Evolutionary conservation across 2,329 filamentous ascomycete species (phyloP), one percentile per base, ranked within the genome.

Genomic region (Aspergillus neotritici): DNA sequence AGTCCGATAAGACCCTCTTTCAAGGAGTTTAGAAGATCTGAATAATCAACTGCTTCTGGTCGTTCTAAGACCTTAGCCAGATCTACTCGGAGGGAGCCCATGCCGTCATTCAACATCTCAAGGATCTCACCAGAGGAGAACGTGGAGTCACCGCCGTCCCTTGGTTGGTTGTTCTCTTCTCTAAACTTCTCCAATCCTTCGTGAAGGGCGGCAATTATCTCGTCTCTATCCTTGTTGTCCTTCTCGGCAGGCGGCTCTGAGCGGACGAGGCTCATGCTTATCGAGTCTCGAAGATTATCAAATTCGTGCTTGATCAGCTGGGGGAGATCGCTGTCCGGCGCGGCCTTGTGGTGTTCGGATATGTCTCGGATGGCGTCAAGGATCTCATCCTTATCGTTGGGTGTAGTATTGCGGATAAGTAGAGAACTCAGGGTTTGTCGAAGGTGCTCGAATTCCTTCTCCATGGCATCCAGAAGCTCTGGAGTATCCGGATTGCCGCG

Each of bases 21-120:
- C 43, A 97, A 75, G 0, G 87, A 87, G 47, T 95, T 87, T 1
- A 96, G 74, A 40, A 96, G 90, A 65, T 96, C 89, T 51, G 94
- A 87, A 47, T 86, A 91, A 1, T 85, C 90, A 65, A 91, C 77
- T 55, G 94, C 89, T 0, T 80, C 72, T 4, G 89, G 86, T 67
- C 88, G 93, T 60, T 91, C 83, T 15, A 81, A 74, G 12, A 93
- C 76, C 58, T 83, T 83, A 50, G 78, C 73, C 38, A 95, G 78
- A 53, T 96, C 90, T 12, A 79, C 75, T 4, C 87, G 79, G 29
- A 96, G 75, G 34, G 77, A 79, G 47, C 86, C 85, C 31, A 96
- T 75, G 2, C 89, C 87, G 37, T 83, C 78, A 43, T 80, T 77
- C 49, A 84, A 70, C 6, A 76, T 76, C 51, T 83, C 79, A 5